Percentiles rank a stretch among this genome's conserved stretches.
Evolutionary conservation across 768 basidiomycete genomes (phyloP).

Genomic region (Leucocoprinus birnbaumii): DNA sequence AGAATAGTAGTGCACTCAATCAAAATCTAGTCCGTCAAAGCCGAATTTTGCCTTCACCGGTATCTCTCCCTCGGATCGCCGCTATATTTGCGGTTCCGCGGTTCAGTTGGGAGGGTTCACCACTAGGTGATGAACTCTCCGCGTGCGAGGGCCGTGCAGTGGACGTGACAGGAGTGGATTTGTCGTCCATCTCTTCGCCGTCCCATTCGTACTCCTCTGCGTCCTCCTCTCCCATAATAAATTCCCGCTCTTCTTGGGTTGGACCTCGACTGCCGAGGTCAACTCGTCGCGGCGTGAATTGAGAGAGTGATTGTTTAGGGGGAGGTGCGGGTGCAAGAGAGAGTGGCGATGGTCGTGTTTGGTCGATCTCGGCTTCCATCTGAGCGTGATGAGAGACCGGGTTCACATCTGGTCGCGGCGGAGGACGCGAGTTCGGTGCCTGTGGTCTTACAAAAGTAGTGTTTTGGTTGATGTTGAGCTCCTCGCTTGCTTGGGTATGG

Average conservation of each 20-base stretch:
- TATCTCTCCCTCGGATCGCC: background rate
- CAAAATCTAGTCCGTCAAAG: constrained; percentile 1
- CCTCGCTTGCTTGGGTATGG: constrained; percentile 26
- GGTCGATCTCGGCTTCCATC: constrained; percentile 20
- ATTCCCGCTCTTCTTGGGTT: constrained; percentile 31
- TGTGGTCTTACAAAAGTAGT: constrained; percentile 29
- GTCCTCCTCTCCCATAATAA: constrained; percentile 32
- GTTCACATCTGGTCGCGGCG: constrained; percentile 28
- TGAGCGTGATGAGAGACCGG: constrained; percentile 42
- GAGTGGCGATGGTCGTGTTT: constrained; percentile 18
- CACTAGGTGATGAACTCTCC: background rate
- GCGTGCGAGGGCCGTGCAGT: background rate
- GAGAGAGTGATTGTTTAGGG: constrained; percentile 15
- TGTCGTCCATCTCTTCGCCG: constrained; percentile 19
- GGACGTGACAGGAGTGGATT: constrained; percentile 1
- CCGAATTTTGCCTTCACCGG: background rate
- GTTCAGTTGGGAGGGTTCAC: background rate
- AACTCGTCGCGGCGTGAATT: constrained; percentile 8
- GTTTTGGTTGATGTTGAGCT: constrained; percentile 13
- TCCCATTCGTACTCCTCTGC: too few species aligned
- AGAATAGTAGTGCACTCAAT: background rate
- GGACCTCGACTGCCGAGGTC: constrained; percentile 10
- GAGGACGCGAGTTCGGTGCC: constrained; percentile 14
- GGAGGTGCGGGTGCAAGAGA: constrained; percentile 14
- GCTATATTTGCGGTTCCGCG: background rate